A percentile compares a stretch with the other conserved stretches of the same genome.
These are phyloP conservation scores for Dicorynia guianensis DNA, from an alignment of 306 rosid species.

Conservation along the genomic window DNA sequence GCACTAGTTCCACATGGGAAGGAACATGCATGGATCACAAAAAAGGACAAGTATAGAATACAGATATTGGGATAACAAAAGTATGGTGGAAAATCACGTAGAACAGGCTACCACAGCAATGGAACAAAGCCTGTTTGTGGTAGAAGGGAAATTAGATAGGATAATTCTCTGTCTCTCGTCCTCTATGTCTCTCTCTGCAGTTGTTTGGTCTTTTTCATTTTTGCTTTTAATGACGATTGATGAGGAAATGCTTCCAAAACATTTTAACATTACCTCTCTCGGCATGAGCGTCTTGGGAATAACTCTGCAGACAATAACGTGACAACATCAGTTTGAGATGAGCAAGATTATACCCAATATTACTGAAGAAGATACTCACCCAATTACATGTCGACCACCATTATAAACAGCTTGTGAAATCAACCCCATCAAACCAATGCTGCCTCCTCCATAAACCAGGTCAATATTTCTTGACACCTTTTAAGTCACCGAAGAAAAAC, in stretches of 20 bases:
- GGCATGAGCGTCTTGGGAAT: constrained; percentile 98
- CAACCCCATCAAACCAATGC: constrained; percentile 97
- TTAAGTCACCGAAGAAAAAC: constrained; percentile 32
- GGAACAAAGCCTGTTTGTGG: constrained; percentile 15
- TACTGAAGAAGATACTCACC: constrained; percentile 51
- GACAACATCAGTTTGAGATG: constrained; percentile 44
- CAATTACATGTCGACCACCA: constrained; percentile 95
- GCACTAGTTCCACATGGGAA: constrained; percentile 28
- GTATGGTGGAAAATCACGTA: constrained; percentile 58
- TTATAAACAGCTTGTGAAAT: constrained; percentile 88
- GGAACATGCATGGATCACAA: constrained; percentile 1
- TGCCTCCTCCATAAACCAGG: constrained; percentile 97
- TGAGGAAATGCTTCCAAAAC: constrained; percentile 40
- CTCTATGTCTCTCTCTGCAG: constrained; percentile 8
- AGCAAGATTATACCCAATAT: background rate
- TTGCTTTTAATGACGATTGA: constrained; percentile 26
- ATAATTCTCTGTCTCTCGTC: constrained; percentile 46
- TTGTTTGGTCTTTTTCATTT: constrained; percentile 54
- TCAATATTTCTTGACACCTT: constrained; percentile 93
- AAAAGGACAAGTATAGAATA: constrained; percentile 33
- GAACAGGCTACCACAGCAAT: constrained; percentile 42
- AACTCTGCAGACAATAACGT: constrained; percentile 71
- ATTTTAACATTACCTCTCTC: constrained; percentile 77
- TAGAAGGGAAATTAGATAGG: constrained; percentile 29
- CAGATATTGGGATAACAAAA: constrained; percentile 66